Conservation (phyloP, 495 filamentous ascomycete genomes). For the Hyaloscypha bicolor region DNA sequence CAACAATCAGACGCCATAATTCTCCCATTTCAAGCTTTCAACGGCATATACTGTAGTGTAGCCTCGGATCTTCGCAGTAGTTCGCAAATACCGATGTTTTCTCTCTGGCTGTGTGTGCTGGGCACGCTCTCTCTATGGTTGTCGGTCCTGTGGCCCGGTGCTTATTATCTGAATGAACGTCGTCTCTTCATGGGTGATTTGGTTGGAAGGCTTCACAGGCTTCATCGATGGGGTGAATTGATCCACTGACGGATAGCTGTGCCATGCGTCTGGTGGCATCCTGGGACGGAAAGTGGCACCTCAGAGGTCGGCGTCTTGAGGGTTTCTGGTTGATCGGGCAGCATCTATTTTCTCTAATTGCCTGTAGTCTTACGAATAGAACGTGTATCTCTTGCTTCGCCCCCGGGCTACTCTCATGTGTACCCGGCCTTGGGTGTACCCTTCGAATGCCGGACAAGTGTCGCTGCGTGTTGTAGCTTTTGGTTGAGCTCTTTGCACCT, state of each 20-base stretch:
- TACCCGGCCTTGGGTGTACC: neutral
- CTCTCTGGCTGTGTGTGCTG: conserved; percentile 26
- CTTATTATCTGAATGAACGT: neutral
- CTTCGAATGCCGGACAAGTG: neutral
- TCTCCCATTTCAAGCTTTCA: conserved; percentile 13
- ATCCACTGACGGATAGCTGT: neutral
- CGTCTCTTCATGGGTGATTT: neutral
- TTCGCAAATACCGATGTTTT: conserved; percentile 10
- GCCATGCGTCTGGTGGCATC: conserved; percentile 17
- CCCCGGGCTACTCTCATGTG: neutral
- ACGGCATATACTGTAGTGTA: neutral
- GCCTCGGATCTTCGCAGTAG: conserved; percentile 7
- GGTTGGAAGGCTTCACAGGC: neutral
- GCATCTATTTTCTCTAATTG: conserved; percentile 30
- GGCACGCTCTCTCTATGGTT: conserved; percentile 21
- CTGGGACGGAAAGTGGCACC: conserved; percentile 15
- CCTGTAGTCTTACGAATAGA: conserved; percentile 33
- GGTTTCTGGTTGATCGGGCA: conserved; percentile 21
- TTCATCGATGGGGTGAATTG: conserved; percentile 8
- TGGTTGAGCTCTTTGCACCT: too few species aligned
- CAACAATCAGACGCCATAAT: conserved; percentile 15
- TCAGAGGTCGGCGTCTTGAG: conserved; percentile 25
- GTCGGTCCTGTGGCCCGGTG: conserved; percentile 7
- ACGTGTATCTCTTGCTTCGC: conserved; percentile 18
- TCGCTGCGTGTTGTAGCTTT: neutral